A percentile compares a stretch with the other conserved stretches of the same genome.
Evolutionary conservation across 2,329 filamentous ascomycete species (phyloP).

Genomic region (Claviceps pazoutovae): DNA sequence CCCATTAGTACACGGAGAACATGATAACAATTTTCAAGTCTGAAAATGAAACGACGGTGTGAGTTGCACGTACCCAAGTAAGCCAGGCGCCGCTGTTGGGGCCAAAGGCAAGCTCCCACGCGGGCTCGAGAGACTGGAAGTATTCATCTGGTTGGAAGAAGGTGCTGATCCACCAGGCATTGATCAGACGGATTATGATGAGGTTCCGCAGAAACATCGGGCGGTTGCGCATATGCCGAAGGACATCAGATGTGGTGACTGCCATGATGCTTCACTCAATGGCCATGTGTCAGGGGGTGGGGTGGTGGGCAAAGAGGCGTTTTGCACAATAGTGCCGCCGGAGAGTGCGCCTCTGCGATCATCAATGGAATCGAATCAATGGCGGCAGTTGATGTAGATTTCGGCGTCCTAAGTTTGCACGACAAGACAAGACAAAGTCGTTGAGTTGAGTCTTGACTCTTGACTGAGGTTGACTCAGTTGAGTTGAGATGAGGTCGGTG

Average conservation of each 20-base stretch:
- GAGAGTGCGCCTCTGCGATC: too few species aligned
- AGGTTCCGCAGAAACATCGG: conserved; percentile 22
- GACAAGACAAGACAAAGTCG: too few species aligned
- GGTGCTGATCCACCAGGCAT: conserved; percentile 64
- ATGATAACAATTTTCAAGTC: not conserved
- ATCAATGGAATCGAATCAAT: too few species aligned
- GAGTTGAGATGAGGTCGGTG: too few species aligned
- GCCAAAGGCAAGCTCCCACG: conserved; percentile 81
- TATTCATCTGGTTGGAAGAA: conserved; percentile 99
- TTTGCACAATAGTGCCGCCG: too few species aligned
- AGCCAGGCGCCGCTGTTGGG: conserved; percentile 68
- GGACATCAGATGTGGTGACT: conserved; percentile 8
- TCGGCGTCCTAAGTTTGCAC: too few species aligned
- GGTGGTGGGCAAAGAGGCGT: too few species aligned
- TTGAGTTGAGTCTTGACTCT: too few species aligned
- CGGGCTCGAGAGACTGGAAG: conserved; percentile 89
- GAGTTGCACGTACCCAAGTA: conserved; percentile 61
- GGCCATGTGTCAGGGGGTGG: not conserved
- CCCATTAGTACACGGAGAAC: not conserved
- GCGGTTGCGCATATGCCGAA: conserved; percentile 8
- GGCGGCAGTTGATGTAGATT: too few species aligned
- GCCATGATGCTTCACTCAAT: conserved; percentile 8
- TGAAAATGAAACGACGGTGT: not conserved
- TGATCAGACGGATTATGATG: conserved; percentile 62
- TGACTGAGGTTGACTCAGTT: too few species aligned